phyloP scores from a whole-genome alignment of 805 yeast genomes.

The Kuraishia borneana region DNA sequence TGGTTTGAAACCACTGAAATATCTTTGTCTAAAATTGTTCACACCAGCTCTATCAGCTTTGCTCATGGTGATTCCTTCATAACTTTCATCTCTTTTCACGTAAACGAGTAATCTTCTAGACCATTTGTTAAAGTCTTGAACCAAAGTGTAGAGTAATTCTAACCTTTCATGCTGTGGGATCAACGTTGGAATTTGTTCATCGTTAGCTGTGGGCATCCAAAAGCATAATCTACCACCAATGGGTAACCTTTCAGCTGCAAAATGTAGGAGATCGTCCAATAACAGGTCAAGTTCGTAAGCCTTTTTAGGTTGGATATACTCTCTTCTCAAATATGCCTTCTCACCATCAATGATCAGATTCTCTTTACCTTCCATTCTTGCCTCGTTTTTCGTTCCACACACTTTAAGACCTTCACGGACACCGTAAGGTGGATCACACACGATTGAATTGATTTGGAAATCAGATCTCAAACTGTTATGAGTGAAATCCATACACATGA shows the following conservation, averaged over 20 bases:
- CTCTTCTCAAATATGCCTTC: constrained; percentile 64
- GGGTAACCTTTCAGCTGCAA: constrained; percentile 62
- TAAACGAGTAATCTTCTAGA: constrained; percentile 79
- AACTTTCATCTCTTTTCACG: constrained; percentile 43
- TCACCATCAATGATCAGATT: constrained; percentile 66
- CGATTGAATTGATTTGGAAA: constrained; percentile 63
- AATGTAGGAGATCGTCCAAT: constrained; percentile 66
- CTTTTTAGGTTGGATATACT: constrained; percentile 87
- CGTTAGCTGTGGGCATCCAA: constrained; percentile 98
- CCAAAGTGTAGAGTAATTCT: constrained; percentile 61
- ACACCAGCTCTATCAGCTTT: constrained; percentile 30
- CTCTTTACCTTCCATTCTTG: constrained; percentile 63
- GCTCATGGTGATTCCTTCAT: constrained; percentile 36
- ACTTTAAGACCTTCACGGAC: constrained; percentile 92
- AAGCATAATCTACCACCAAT: constrained; percentile 75
- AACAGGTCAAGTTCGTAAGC: constrained; percentile 73
- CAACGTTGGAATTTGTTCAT: constrained; percentile 51
- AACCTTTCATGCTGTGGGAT: constrained; percentile 74
- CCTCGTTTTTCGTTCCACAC: constrained; percentile 62
- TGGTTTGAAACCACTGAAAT: constrained; percentile 50
- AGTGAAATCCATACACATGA: constrained; percentile 88
- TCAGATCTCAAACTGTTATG: constrained; percentile 66
- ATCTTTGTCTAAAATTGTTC: constrained; percentile 65
- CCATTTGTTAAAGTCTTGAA: constrained; percentile 90
- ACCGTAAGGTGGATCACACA: constrained; percentile 98